phyloP scores from a whole-genome alignment of 208 protist genomes.

The Trypanosomatidae sp. region DNA sequence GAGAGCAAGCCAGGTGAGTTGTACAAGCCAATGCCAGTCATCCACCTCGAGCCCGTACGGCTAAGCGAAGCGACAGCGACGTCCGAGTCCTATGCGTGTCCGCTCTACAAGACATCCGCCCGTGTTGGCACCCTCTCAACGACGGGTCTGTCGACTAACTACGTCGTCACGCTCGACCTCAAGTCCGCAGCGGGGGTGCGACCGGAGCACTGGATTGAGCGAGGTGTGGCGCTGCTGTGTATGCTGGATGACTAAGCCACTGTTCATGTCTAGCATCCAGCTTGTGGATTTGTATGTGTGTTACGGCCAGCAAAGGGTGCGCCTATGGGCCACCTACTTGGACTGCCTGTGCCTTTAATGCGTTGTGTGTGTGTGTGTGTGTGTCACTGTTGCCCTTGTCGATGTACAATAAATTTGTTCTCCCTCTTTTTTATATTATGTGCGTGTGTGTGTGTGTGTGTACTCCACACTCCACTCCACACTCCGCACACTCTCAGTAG shows the following conservation, averaged over 20 bases:
- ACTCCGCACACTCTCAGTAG: neutral
- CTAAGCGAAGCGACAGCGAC: conserved; percentile 30
- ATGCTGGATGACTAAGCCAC: conserved; percentile 88
- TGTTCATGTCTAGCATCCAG: neutral
- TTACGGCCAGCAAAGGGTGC: no score
- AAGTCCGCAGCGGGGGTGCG: conserved; percentile 24
- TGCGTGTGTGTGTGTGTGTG: neutral
- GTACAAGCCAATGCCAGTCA: conserved; percentile 84
- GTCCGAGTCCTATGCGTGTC: conserved; percentile 74
- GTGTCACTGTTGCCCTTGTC: neutral
- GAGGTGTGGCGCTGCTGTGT: conserved; percentile 93
- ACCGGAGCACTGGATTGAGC: conserved; percentile 91
- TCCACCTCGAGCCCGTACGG: conserved; percentile 89
- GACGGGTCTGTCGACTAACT: conserved; percentile 93
- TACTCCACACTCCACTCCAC: neutral
- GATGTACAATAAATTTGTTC: neutral
- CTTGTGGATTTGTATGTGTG: neutral
- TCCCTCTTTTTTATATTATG: neutral
- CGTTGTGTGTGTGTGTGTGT: neutral
- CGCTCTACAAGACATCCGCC: conserved; percentile 93
- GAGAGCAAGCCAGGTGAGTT: conserved; percentile 90
- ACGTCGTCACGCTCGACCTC: conserved; percentile 89
- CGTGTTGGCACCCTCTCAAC: conserved; percentile 90
- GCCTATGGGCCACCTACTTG: no score
- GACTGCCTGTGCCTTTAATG: no score